Percentiles rank a stretch among this genome's conserved stretches.
Evolutionary conservation across 75 land plant genomes (phyloP).

Genomic region (Pinus tabuliformis): DNA sequence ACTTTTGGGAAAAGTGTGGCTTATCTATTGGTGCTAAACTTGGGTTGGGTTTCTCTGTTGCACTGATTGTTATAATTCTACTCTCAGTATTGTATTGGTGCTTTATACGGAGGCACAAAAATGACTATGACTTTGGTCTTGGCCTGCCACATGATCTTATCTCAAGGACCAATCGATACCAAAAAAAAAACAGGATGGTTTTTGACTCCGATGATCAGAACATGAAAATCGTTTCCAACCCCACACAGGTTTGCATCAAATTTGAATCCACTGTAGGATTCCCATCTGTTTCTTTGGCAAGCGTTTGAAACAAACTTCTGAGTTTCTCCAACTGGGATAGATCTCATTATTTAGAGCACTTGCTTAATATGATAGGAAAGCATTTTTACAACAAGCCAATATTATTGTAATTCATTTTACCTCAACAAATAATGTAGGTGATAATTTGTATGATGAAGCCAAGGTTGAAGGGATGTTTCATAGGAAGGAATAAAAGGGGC

Average conservation of each 20-base stretch:
- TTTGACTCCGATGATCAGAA: constrained; percentile 62
- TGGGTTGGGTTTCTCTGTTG: constrained; percentile 54
- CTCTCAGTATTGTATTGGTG: constrained; percentile 31
- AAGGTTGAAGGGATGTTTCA: background rate
- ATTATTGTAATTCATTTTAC: constrained; percentile 3
- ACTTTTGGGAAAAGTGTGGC: constrained; percentile 71
- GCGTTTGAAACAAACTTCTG: background rate
- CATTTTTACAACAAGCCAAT: background rate
- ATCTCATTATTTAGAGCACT: background rate
- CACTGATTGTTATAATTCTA: constrained; percentile 25
- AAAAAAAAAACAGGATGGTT: constrained; percentile 58
- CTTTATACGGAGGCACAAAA: constrained; percentile 43
- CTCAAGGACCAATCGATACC: constrained; percentile 55
- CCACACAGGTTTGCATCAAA: constrained; percentile 30
- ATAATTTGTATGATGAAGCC: constrained; percentile 1
- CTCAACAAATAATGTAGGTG: constrained; percentile 5
- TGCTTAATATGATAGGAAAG: background rate
- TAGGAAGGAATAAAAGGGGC: too few species aligned
- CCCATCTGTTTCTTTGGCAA: background rate
- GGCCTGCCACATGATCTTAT: too few species aligned
- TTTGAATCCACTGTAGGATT: constrained; percentile 20
- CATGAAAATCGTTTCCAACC: constrained; percentile 16
- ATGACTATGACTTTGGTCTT: too few species aligned
- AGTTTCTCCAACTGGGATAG: background rate
- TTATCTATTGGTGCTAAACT: constrained; percentile 71